Base-by-base conservation (phyloP, 371 early-diverging fungal species). In the Rhizopus sp. region DNA sequence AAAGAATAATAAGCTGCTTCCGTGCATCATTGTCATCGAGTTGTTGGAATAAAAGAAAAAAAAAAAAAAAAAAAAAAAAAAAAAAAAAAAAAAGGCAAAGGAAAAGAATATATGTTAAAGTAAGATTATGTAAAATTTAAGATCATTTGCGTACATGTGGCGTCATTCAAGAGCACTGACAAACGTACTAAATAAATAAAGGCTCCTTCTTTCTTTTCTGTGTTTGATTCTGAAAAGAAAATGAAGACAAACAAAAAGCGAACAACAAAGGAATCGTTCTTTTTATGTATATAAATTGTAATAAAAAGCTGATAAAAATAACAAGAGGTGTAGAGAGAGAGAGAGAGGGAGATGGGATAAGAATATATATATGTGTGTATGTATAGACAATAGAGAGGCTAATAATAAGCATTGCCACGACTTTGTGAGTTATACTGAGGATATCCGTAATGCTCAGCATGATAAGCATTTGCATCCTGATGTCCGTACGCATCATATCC, bases 401-500 rank as follows among this genome's bases (percentile, higher is more conserved):
- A 41, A 5, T 37, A 37, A 13, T 37, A 37, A 10, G 41, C 41
- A 15, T 41, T 41, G 41, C 7, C 38, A 37, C 38, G 38, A 0
- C 38, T 37, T 2, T 13, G 10, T 37, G 38, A 10, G 38, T 37
- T 37, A 23, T 23, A 23, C 23, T 23, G 23, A 23, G 23, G 23
- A 5, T 4, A 37, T 37, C 38, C 38, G 13, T 37, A 13, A 13
- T 37, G 7, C 3, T 37, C 38, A 7, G 7, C 10, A 3, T 37
- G 38, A 5, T 37, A 37, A 5, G 13, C 13, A 37, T 37, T 37
- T 37, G 38, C 38, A 37, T 41, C 10, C 15, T 41, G 41, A 41
- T 41, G 10, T 41, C 41, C 66, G 12, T 65, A 60, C n/a, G 53
- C 60, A 41, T 64, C 65, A 42, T 64, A 64, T 35, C 65, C 48